phyloP scores from a whole-genome alignment of 2,329 filamentous ascomycete genomes.

The Venturia asperata region DNA sequence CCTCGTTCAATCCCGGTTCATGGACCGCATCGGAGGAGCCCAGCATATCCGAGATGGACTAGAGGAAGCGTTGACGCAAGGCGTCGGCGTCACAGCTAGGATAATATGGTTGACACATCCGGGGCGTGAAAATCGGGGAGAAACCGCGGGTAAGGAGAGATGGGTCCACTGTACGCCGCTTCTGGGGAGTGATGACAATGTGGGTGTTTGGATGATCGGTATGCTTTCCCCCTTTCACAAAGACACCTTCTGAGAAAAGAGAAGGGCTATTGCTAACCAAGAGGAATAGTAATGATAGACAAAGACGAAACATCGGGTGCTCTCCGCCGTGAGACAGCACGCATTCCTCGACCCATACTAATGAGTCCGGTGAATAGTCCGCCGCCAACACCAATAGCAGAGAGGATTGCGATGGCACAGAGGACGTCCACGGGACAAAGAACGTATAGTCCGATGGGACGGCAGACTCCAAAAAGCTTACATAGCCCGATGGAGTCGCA shows the following conservation, averaged over 20 bases:
- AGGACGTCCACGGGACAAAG: background rate
- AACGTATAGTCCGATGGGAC: conserved; percentile 11
- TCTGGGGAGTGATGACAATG: conserved; percentile 35
- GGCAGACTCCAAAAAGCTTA: background rate
- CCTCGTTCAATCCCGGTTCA: conserved; percentile 47
- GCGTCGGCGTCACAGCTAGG: conserved; percentile 38
- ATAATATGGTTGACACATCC: conserved; percentile 33
- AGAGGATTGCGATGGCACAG: background rate
- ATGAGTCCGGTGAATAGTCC: conserved; percentile 3
- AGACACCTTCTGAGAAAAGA: too few species aligned
- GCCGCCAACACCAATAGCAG: background rate
- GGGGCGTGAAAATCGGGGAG: background rate
- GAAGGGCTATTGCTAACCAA: background rate
- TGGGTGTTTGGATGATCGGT: conserved; percentile 42
- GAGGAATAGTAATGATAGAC: conserved; percentile 33
- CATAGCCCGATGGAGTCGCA: background rate
- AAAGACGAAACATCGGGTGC: conserved; percentile 30
- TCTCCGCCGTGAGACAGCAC: conserved; percentile 18
- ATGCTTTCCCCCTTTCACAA: background rate
- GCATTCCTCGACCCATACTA: background rate
- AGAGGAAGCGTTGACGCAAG: conserved; percentile 33
- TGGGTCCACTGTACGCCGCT: conserved; percentile 42
- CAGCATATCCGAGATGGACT: conserved; percentile 33
- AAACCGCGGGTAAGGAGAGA: conserved; percentile 27
- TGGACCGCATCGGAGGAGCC: conserved; percentile 39